phyloP scores from a whole-genome alignment of 1,284 basidiomycete species.

The Cryptococcus sp. region DNA sequence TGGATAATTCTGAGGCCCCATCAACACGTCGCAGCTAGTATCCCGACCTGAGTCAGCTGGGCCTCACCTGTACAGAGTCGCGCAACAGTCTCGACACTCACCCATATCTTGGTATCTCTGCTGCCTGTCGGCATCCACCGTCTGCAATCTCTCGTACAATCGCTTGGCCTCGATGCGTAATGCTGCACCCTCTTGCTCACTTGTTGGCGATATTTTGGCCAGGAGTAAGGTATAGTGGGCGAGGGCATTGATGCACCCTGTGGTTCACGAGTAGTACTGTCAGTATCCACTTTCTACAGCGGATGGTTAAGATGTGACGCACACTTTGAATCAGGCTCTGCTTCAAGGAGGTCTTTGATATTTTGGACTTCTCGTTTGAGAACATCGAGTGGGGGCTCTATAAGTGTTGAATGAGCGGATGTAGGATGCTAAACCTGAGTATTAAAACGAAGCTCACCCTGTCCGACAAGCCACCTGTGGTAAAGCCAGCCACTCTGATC shows the following conservation, averaged over 20 bases:
- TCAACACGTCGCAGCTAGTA: too few species aligned
- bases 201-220: constrained; percentile 10
- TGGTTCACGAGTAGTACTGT: not conserved
- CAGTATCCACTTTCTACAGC: not conserved
- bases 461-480: constrained; percentile 88
- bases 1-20: too few species aligned
- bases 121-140: constrained; percentile 44
- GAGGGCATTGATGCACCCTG: constrained; percentile 92
- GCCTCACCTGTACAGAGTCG: too few species aligned
- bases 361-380: constrained; percentile 73
- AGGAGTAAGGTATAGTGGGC: constrained; percentile 62
- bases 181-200: constrained; percentile 10
- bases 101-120: constrained; percentile 46
- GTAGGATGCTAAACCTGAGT: not conserved
- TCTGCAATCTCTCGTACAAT: constrained; percentile 36
- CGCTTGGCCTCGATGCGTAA: constrained; percentile 29
- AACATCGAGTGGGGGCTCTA: constrained; percentile 59
- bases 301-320: constrained; percentile 32
- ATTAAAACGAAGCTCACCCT: constrained; percentile 54
- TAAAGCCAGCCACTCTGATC: constrained; percentile 99
- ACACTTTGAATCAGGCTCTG: constrained; percentile 95
- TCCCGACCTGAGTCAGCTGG: too few species aligned
- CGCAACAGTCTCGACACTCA: constrained; percentile 10
- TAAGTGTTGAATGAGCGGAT: not conserved
- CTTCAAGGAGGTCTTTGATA: constrained; percentile 81